These are phyloP conservation scores for Coleophoma crateriformis DNA, from an alignment of 2,329 filamentous ascomycete species.

Conservation along the genomic window DNA sequence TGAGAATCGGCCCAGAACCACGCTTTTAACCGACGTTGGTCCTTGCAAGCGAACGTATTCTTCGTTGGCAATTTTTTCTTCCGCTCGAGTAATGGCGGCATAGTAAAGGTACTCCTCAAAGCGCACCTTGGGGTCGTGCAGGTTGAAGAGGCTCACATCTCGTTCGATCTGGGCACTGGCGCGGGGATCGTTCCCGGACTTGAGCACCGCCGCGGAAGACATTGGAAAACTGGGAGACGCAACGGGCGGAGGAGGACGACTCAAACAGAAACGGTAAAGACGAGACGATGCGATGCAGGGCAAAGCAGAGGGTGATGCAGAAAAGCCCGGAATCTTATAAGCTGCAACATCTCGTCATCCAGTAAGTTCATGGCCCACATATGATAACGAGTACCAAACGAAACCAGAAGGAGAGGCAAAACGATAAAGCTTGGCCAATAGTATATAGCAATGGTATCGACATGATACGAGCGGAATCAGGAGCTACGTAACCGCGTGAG, in stretches of 20 bases:
- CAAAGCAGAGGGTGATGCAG: not conserved
- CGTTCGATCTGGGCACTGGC: not conserved
- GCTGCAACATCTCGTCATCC: not conserved
- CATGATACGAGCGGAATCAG: not conserved
- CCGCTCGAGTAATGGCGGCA: constrained; percentile 25
- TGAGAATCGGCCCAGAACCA: constrained; percentile 15
- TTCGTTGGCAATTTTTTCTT: constrained; percentile 22
- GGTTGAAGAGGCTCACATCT: not conserved
- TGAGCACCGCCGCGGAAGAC: not conserved
- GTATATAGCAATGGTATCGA: not conserved
- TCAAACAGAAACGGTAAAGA: not conserved
- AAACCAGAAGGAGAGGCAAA: not conserved
- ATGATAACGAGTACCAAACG: not conserved
- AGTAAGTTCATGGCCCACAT: not conserved
- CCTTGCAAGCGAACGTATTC: constrained; percentile 9
- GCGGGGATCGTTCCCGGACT: not conserved
- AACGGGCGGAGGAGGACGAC: not conserved
- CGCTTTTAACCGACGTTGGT: constrained; percentile 14
- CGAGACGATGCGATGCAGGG: not conserved
- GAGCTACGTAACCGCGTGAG: too few relatives aligned
- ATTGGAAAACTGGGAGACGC: not conserved
- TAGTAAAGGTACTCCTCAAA: constrained; percentile 32
- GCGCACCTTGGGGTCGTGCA: constrained; percentile 23
- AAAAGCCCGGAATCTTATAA: not conserved
- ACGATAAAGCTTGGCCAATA: not conserved